These are phyloP conservation scores for Fusarium circinatum DNA, from an alignment of 2,329 filamentous ascomycete genomes.

Conservation along the genomic window DNA sequence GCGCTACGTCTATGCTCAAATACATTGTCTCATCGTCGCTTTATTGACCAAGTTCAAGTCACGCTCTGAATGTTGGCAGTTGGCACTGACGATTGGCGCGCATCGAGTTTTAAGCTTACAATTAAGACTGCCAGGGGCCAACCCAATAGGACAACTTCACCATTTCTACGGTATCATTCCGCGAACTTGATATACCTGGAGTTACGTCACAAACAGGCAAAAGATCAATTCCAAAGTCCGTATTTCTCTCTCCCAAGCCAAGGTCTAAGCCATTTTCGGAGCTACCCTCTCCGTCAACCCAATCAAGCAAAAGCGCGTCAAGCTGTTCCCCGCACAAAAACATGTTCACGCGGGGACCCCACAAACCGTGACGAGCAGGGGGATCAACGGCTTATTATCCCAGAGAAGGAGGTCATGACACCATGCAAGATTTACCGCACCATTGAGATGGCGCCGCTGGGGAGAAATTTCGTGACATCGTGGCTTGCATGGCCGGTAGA, in stretches of 20 bases:
- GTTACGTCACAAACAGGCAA: slow-evolving; percentile 10
- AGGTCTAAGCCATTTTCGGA: background rate
- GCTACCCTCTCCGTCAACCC: slow-evolving; percentile 5
- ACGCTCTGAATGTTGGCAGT: no score
- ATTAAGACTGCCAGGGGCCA: background rate
- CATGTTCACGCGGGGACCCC: slow-evolving; percentile 21
- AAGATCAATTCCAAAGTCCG: background rate
- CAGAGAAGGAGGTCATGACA: slow-evolving; percentile 11
- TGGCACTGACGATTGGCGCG: slow-evolving; percentile 2
- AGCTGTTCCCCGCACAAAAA: slow-evolving; percentile 13
- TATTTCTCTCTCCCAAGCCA: background rate
- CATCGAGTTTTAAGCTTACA: background rate
- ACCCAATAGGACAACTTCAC: background rate
- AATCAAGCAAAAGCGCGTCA: slow-evolving; percentile 10
- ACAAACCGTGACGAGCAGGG: slow-evolving; percentile 3
- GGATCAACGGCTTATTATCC: background rate
- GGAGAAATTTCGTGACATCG: background rate
- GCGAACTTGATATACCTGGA: background rate
- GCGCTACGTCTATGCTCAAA: rapidly evolving
- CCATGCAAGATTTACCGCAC: slow-evolving; percentile 9
- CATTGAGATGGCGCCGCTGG: slow-evolving; percentile 10
- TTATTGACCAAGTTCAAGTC: rapidly evolving
- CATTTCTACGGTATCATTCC: background rate
- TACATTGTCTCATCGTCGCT: no score
- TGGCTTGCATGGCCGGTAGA: slow-evolving; percentile 4